Evolutionary conservation across 768 basidiomycete species (phyloP).

Genomic region (Mycena pura): DNA sequence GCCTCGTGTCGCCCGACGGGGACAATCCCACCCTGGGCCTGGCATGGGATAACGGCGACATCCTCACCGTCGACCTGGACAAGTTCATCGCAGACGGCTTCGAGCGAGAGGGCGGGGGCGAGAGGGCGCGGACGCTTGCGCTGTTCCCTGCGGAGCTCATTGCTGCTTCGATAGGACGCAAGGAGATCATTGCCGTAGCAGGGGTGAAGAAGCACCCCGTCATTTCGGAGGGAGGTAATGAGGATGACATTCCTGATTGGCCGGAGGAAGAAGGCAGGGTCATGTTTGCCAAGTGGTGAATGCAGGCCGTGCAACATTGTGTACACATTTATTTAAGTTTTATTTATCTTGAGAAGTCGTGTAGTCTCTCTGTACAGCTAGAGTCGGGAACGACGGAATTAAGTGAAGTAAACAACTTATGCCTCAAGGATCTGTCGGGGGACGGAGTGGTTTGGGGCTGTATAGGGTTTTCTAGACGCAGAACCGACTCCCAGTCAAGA

Average conservation of each 20-base stretch:
- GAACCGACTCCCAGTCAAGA: too few species aligned
- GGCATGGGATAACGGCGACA: constrained; percentile 13
- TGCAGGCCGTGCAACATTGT: constrained; percentile 9
- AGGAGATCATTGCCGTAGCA: constrained; percentile 12
- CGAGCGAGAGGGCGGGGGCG: constrained; percentile 9
- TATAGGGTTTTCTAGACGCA: too few species aligned
- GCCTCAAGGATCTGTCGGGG: too few species aligned
- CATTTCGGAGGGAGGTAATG: constrained; percentile 9
- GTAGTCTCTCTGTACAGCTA: too few species aligned
- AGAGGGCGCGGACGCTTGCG: constrained; percentile 6
- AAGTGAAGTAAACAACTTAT: too few species aligned
- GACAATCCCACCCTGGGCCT: background rate
- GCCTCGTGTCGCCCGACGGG: constrained; percentile 10
- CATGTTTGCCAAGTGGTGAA: constrained; percentile 16
- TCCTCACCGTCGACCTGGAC: constrained; percentile 8
- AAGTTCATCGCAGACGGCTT: constrained; percentile 10
- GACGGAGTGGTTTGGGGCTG: too few species aligned
- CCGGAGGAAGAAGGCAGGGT: constrained; percentile 16
- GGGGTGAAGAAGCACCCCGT: constrained; percentile 15
- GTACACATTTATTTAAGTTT: background rate
- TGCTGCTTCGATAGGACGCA: constrained; percentile 9
- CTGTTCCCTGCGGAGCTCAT: constrained; percentile 15
- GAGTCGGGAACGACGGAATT: too few species aligned
- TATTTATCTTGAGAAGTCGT: too few species aligned
- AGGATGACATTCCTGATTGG: constrained; percentile 15